Evolutionary conservation across 1,139 yeast species (phyloP), one percentile per base, ranked within the genome.

Genomic region (Blastobotrys persicus): DNA sequence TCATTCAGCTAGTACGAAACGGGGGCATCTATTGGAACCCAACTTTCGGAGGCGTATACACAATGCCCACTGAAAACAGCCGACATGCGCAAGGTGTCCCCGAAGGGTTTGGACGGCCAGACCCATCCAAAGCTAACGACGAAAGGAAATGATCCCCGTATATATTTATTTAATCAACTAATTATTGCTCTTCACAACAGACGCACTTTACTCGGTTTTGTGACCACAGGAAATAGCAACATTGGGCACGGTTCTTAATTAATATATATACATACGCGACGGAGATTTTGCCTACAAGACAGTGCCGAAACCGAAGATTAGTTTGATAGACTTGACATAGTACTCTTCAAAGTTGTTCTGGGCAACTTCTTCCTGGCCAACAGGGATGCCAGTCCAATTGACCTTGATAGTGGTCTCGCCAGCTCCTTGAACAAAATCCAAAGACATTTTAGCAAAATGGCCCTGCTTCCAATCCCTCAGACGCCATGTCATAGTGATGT

Each of bases 301-400:
- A 35, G 69, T 60, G 4, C 73, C 98, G 67, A 86, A 91, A 1
- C 98, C 98, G 69, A 92, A 92, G 0, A 96, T 85, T 42, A 88
- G 65, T 73, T 89, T 92, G 64, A 92, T 89, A 7, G 96, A 79
- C 67, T 84, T 82, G 51, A 91, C 82, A 66, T 92, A 92, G 68
- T 88, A 87, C 56, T 87, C 89, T 59, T 88, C 89, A 64, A 94
- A 92, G 69, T 92, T 92, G 42, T 75, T 79, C 63, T 82, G 80
- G 39, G 88, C 96, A 51, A 85, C 76, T 51, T 92, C 98, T 67
- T 92, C 98, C 65, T 94, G 94, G n/a, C 98, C 98, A 42, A 92
- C 76, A 17, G 98, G 98, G 45, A 92, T 84, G n/a, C 97, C 97
- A 18, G 80, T 74, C 80, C 92, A 88, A 51, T 77, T 75, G 33